Evolutionary conservation across 345 rosid genomes (phyloP), one percentile per base, ranked within the genome.

Genomic region (Raphanus raphanistrum): DNA sequence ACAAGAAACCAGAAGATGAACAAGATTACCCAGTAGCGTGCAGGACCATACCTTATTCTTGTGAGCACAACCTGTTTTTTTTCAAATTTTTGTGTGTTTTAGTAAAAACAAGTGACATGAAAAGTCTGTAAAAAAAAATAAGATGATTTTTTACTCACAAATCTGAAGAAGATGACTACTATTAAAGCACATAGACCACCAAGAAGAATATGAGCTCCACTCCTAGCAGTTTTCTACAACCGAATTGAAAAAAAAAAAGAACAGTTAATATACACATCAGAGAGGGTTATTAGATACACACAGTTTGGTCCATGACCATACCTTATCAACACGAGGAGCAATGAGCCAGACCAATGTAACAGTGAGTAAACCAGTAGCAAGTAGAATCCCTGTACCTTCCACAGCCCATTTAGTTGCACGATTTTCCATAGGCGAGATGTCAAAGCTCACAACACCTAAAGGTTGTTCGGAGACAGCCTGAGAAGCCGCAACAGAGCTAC

Each of bases 281-380:
- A 45, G 16, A 45, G 52, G 52, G 15, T 45, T 32, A 32, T 38
- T 48, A 48, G 17, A 48, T n/a, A 48, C 55, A 48, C 55, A 43
- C 7, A 5, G 17, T 48, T 48, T 48, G 8, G 1, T 48, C 7
- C 17, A 79, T 61, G 32, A 11, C 77, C 77, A 29, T 80, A 94
- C 98, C 96, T 92, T 92, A 75, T 97, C 97, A 84, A 92, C 98
- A 63, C 85, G 98, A 57, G 98, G 98, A 55, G 98, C 98, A 74
- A 94, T 89, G 63, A 94, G 92, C 96, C 98, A 94, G 33, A 97
- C 94, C 72, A 94, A 83, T 16, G 98, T 89, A 50, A 90, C 94
- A 15, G 97, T 92, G 68, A 92, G 93, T 33, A 94, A 79, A 71
- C 97, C 97, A 0, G 97, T 90, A 63, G 97, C 97, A 64, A 94